Evolutionary conservation across 345 rosid species (phyloP), one percentile per base, ranked within the genome.

Genomic region (Eucalyptus victrix): DNA sequence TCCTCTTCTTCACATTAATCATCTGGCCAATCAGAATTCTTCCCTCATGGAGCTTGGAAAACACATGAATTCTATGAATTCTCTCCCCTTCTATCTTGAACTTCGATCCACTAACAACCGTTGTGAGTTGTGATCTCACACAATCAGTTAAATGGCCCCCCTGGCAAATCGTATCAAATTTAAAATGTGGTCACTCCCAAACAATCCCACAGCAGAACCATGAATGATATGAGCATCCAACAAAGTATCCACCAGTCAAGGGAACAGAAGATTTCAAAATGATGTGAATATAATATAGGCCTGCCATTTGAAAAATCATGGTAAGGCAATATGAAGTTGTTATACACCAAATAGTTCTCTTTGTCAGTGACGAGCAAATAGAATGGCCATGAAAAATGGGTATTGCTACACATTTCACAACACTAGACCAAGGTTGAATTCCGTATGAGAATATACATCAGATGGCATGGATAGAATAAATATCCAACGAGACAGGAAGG

Each of bases 241-340:
- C 67, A 86, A 86, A 32, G 17, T 32, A 86, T 56, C 56, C 34
- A 34, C 88, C 65, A 86, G 54, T 34, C 65, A 51, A 50, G 32
- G 47, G 12, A 51, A 86, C 67, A 86, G 21, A 32, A 49, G 47
- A 40, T 76, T 40, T 23, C 83, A 76, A 10, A 37, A 76, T 40
- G 83, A 76, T 76, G 30, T 87, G 80, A 30, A 28, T 15, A 44
- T 19, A 51, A 34, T 49, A 30, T n/a, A 89, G 88, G 92, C 91
- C 93, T 88, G 88, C 93, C 92, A 90, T 85, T 90, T 89, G 54
- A 65, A 91, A 91, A 90, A 53, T 88, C 87, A 81, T 58, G 88
- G 91, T 80, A 56, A 86, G 90, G 91, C 92, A 89, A 58, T 34
- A 50, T 13, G 9, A 85, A 69, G 86, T 87, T 53, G 86, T 87